Evolutionary conservation across 2,329 filamentous ascomycete genomes (phyloP).

Genomic region (Cladophialophora psammophila): DNA sequence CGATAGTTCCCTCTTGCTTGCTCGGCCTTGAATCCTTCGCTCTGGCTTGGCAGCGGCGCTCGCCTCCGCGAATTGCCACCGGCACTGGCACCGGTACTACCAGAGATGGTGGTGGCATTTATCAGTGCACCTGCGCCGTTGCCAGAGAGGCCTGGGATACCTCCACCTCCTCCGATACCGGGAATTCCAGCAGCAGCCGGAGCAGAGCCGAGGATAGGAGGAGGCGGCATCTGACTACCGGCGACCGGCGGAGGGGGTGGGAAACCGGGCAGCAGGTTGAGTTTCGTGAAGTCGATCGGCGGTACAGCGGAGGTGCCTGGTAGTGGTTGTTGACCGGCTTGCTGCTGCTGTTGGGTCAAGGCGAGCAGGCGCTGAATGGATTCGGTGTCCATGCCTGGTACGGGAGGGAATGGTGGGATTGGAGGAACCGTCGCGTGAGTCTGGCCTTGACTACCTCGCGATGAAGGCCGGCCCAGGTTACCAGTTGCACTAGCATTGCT

Average conservation of each 20-base stretch:
- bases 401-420: conserved; percentile 50
- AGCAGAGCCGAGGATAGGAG: conserved; percentile 16
- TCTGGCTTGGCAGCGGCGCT: conserved; percentile 80
- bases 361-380: conserved; percentile 44
- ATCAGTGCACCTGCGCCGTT: conserved; percentile 39
- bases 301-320: conserved; percentile 52
- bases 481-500: neutral
- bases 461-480: neutral
- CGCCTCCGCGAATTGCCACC: conserved; percentile 51
- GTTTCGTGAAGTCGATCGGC: conserved; percentile 45
- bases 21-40: conserved; percentile 80
- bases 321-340: conserved; percentile 43
- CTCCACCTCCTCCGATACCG: conserved; percentile 42
- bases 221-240: neutral
- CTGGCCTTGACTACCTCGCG: neutral
- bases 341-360: conserved; percentile 44
- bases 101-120: conserved; percentile 45
- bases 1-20: conserved; percentile 67
- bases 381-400: conserved; percentile 60
- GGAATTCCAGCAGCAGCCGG: conserved; percentile 44
- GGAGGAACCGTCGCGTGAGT: neutral
- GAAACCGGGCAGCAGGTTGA: conserved; percentile 55
- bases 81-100: conserved; percentile 33
- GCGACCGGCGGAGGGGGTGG: conserved; percentile 63
- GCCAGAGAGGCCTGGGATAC: conserved; percentile 44